phyloP scores from a whole-genome alignment of 768 basidiomycete genomes.

The Amanita rimosa region DNA sequence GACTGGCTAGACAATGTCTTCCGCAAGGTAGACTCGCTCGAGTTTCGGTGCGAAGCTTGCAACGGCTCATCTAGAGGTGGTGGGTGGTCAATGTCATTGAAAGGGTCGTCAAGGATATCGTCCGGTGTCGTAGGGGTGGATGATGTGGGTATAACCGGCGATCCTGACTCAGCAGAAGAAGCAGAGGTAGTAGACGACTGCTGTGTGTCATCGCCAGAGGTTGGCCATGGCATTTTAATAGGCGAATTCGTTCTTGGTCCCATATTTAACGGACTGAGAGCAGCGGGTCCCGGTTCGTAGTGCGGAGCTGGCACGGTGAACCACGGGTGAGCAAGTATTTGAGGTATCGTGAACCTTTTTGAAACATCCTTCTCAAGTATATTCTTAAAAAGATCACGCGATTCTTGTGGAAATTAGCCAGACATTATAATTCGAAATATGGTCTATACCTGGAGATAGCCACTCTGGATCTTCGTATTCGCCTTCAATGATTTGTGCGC shows the following conservation, averaged over 20 bases:
- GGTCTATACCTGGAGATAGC: constrained; percentile 65
- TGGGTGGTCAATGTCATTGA: constrained; percentile 14
- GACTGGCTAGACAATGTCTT: constrained; percentile 20
- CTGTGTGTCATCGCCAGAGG: constrained; percentile 16
- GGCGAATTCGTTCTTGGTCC: constrained; percentile 11
- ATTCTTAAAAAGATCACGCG: constrained; percentile 70
- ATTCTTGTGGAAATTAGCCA: constrained; percentile 37
- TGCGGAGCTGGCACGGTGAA: constrained; percentile 26
- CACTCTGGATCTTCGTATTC: constrained; percentile 90
- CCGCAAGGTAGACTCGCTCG: constrained; percentile 52
- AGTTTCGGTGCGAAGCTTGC: constrained; percentile 31
- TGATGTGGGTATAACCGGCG: constrained; percentile 23
- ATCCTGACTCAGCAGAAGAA: constrained; percentile 42
- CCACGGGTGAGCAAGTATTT: constrained; percentile 83
- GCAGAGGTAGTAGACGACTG: constrained; percentile 46
- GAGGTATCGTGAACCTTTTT: constrained; percentile 69
- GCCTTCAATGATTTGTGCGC: constrained; percentile 69
- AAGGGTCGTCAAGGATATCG: constrained; percentile 32
- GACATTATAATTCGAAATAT: background rate
- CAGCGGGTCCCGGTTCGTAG: background rate
- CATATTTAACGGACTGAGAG: constrained; percentile 15
- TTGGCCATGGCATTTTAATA: constrained; percentile 14
- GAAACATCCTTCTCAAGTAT: constrained; percentile 71
- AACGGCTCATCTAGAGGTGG: background rate
- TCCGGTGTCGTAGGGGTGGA: constrained; percentile 53